These are phyloP conservation scores for Curvularia hawaiiensis DNA, from an alignment of 2,329 filamentous ascomycete genomes.

Conservation along the genomic window DNA sequence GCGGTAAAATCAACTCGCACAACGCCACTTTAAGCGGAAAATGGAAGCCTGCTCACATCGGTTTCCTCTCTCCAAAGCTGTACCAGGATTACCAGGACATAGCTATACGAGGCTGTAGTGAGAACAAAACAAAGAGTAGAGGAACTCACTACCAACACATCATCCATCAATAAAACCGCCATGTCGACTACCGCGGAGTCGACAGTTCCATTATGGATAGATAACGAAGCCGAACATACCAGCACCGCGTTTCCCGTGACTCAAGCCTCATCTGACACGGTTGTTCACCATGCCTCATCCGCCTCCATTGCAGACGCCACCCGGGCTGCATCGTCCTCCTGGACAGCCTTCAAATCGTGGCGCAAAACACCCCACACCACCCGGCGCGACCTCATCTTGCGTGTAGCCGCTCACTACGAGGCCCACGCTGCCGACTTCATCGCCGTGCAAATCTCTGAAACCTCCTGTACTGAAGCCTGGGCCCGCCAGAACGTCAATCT, in stretches of 20 bases:
- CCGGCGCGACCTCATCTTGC: constrained; percentile 71
- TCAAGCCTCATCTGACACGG: constrained; percentile 58
- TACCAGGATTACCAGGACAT: too few species aligned
- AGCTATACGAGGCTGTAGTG: not conserved
- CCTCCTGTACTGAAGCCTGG: constrained; percentile 52
- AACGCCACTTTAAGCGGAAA: constrained; percentile 1
- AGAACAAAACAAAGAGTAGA: not conserved
- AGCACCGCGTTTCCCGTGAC: constrained; percentile 57
- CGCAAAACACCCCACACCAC: constrained; percentile 61
- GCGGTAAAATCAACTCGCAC: not conserved
- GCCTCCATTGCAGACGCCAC: constrained; percentile 59
- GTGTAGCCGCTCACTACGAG: constrained; percentile 67
- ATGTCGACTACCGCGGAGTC: constrained; percentile 9
- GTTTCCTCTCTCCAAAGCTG: not conserved
- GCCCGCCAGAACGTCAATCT: constrained; percentile 43
- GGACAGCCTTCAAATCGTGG: constrained; percentile 71
- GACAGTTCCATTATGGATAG: constrained; percentile 51
- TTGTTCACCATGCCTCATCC: constrained; percentile 60
- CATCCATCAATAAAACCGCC: not conserved
- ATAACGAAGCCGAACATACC: constrained; percentile 47
- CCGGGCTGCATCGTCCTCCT: constrained; percentile 63
- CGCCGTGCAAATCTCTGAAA: constrained; percentile 63
- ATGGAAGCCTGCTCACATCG: not conserved
- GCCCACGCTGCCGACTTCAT: constrained; percentile 63
- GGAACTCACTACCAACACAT: not conserved